phyloP scores from a whole-genome alignment of 2,329 filamentous ascomycete genomes.

The Lecanicillium sp. region DNA sequence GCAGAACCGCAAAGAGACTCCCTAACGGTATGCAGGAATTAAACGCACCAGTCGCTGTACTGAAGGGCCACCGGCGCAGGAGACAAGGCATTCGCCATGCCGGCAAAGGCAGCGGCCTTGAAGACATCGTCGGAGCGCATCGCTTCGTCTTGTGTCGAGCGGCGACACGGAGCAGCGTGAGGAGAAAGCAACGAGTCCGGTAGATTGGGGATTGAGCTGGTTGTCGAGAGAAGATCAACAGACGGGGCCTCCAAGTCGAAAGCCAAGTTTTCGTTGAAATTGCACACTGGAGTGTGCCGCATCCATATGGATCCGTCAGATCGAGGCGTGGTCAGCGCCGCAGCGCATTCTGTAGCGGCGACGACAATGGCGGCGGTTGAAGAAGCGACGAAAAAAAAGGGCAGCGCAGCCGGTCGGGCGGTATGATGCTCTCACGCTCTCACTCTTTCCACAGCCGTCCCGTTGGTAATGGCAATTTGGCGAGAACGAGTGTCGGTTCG shows the following conservation, averaged over 20 bases:
- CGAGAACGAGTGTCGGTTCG: neutral
- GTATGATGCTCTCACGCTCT: no score
- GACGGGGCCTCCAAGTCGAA: neutral
- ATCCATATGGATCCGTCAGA: slow-evolving; percentile 5
- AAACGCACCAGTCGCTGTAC: slow-evolving; percentile 6
- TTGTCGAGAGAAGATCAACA: no score
- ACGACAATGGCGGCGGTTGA: no score
- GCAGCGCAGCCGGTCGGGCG: no score
- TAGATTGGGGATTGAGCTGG: no score
- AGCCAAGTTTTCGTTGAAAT: neutral
- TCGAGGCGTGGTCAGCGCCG: no score
- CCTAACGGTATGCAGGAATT: no score
- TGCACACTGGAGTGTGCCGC: slow-evolving; percentile 3
- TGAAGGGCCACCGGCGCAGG: slow-evolving; percentile 5
- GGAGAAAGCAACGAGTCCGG: neutral
- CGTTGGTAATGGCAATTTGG: neutral
- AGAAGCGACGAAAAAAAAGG: no score
- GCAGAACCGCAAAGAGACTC: no score
- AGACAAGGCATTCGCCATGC: slow-evolving; percentile 4
- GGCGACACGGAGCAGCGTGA: slow-evolving; percentile 1
- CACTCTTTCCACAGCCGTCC: no score
- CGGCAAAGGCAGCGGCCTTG: slow-evolving; percentile 2
- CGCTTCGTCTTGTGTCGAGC: slow-evolving; percentile 4
- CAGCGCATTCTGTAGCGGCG: no score
- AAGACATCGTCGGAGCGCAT: slow-evolving; percentile 2